Evolutionary conservation across 805 yeast species (phyloP), one percentile per base, ranked within the genome.

Genomic region (Ogataea allantospora): DNA sequence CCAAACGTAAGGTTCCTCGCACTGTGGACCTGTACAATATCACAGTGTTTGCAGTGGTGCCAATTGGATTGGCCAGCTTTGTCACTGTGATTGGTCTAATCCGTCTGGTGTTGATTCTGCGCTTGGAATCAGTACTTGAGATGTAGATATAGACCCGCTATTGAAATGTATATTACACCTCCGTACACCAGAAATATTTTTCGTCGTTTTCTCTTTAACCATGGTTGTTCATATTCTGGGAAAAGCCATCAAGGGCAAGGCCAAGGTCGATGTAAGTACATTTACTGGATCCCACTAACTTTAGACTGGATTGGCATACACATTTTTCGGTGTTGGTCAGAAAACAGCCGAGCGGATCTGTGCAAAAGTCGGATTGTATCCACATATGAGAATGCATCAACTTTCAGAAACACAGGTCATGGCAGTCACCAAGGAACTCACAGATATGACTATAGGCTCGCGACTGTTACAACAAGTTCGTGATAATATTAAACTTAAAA

Each of bases 41-140:
- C 33, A 88, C 85, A 0, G 97, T 91, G 2, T 91, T 87, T 65
- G 97, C 98, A 2, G 99, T 91, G 27, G 96, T 91, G n/a, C 99
- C 99, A 0, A 88, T 91, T 12, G 98, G 99, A 0, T 55, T 91
- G 43, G 97, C 98, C 4, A 86, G 96, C 51, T 91, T 93, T 54
- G 63, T 89, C 16, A 88, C 98, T 3, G 87, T 89, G 95, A 68
- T 88, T 24, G 93, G 89, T 0, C 65, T 91, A 25, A 65, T 91
- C 12, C 65, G 98, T 43, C 77, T 84, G 33, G 65, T 88, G 33
- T 68, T 88, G 47, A 85, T 88, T 17, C 68, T 88, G 35, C 72
- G 95, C 40, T 59, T 87, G 35, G 95, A 83, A 44, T 58, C 73
- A 6, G 76, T 50, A 16, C 20, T 18, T 10, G 32, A 12, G 12